Conservation (phyloP, 2,329 filamentous ascomycete species). For the Cercospora berteroae region DNA sequence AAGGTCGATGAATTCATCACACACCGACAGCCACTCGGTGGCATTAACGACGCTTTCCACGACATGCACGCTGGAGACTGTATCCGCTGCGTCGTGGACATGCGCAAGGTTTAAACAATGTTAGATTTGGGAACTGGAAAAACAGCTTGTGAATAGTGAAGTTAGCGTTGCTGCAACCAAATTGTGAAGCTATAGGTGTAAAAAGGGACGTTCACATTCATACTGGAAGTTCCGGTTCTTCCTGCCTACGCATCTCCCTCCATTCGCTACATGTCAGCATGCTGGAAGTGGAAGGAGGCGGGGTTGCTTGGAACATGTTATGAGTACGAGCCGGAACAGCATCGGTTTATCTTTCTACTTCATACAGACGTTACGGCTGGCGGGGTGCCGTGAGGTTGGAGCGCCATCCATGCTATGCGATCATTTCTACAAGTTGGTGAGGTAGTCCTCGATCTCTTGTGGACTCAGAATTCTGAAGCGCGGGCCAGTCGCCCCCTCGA, state of each 20-base stretch:
- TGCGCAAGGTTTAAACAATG: slow-evolving; percentile 42
- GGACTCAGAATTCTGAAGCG: slow-evolving; percentile 92
- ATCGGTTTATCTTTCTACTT: slow-evolving; percentile 11
- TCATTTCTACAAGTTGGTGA: slow-evolving; percentile 82
- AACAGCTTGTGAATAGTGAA: neutral
- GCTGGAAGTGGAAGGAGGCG: neutral
- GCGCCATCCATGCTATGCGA: slow-evolving; percentile 17
- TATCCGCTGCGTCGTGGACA: slow-evolving; percentile 86
- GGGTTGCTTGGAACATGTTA: neutral
- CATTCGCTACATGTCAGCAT: neutral
- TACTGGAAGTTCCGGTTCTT: neutral
- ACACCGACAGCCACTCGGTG: slow-evolving; percentile 76
- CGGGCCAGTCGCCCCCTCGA: slow-evolving; percentile 78
- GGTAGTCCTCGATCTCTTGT: slow-evolving; percentile 98
- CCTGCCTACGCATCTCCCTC: neutral
- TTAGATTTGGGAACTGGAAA: neutral
- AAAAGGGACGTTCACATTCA: neutral
- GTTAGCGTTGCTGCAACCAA: slow-evolving; percentile 4
- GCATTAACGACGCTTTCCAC: slow-evolving; percentile 88
- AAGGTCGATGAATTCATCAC: slow-evolving; percentile 99
- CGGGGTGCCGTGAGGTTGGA: neutral
- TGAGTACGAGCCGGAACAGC: neutral
- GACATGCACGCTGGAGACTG: slow-evolving; percentile 96
- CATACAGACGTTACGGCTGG: slow-evolving; percentile 14
- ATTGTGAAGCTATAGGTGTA: neutral